phyloP scores from a whole-genome alignment of 2,329 filamentous ascomycete species.

The Microdochium trichocladiopsis region DNA sequence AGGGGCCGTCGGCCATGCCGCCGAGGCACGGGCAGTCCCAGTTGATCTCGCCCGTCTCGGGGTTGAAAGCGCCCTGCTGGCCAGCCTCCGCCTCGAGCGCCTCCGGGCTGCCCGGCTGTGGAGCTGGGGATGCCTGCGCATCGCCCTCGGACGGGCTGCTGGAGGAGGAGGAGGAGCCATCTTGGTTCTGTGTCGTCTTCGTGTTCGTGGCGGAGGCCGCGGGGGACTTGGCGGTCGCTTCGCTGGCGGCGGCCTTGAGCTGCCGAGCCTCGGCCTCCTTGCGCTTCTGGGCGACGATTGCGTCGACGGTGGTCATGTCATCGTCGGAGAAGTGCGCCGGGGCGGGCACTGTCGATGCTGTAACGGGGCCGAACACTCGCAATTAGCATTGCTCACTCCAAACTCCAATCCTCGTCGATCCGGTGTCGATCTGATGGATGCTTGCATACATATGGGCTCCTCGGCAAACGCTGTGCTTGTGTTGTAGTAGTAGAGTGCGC shows the following conservation, averaged over 20 bases:
- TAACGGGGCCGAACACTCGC: constrained; percentile 6
- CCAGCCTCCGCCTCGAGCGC: constrained; percentile 72
- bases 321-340: constrained; percentile 49
- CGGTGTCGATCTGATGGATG: background rate
- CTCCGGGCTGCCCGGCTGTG: constrained; percentile 30
- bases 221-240: constrained; percentile 17
- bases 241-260: constrained; percentile 18
- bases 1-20: constrained; percentile 94
- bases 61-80: constrained; percentile 91
- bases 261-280: constrained; percentile 32
- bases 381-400: constrained; percentile 2
- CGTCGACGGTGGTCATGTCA: constrained; percentile 58
- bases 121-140: background rate
- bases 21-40: constrained; percentile 98
- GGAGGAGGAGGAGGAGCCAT: constrained; percentile 7
- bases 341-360: constrained; percentile 23
- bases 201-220: constrained; percentile 13
- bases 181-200: constrained; percentile 12
- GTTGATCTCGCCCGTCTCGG: constrained; percentile 98
- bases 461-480: constrained; percentile 84
- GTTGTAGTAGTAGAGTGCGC: constrained; percentile 87
- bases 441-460: constrained; percentile 62
- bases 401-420: background rate
- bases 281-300: constrained; percentile 58
- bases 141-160: background rate